Evolutionary conservation across 192 early-diverging fungal species (phyloP), one percentile per base, ranked within the genome.

Genomic region (Coemansia sp.): DNA sequence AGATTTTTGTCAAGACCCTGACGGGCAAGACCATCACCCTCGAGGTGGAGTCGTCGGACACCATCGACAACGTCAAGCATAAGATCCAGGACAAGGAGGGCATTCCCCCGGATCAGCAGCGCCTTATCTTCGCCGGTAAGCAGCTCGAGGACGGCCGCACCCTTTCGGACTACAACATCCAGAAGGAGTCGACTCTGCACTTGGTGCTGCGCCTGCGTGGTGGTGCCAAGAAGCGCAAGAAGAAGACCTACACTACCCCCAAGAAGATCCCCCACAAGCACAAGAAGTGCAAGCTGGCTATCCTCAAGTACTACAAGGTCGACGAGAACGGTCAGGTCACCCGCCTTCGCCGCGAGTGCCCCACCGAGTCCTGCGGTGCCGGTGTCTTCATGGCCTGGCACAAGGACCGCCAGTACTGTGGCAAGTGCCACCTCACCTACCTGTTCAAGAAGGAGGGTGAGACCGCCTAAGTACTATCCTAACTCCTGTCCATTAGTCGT

Each of bases 221-320:
- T 88, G 92, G 91, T 89, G 95, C 85, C 86, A 98, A 99, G 94
- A 98, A 99, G 93, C 90, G 95, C 74, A 99, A 98, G 92, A 99
- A 99, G 95, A 99, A 99, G 96, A 93, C 90, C 70, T 98, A 99
- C 92, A 99, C 96, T 75, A 99, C 97, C 69, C 97, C 97, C 87
- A 98, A 99, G 94, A 98, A 98, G 92, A 95, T 95, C 78, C 92
- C 95, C 84, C 96, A 99, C 90, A 98, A 98, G 94, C 88, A 91
- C 84, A 95, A 94, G 92, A 98, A 98, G 90, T 95, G 98, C 83
- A 99, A 99, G 90, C 88, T 99, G 76, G 94, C 96, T 40, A 93
- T 98, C 74, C 90, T 99, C 84, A 97, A 98, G 91, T 97, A 90
- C 93, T 99, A 98, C 91, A 96, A 99, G 92, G 96, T 99, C 63